These are phyloP conservation scores for Quercus engelmannii DNA, from an alignment of 306 rosid genomes.

Conservation along the genomic window DNA sequence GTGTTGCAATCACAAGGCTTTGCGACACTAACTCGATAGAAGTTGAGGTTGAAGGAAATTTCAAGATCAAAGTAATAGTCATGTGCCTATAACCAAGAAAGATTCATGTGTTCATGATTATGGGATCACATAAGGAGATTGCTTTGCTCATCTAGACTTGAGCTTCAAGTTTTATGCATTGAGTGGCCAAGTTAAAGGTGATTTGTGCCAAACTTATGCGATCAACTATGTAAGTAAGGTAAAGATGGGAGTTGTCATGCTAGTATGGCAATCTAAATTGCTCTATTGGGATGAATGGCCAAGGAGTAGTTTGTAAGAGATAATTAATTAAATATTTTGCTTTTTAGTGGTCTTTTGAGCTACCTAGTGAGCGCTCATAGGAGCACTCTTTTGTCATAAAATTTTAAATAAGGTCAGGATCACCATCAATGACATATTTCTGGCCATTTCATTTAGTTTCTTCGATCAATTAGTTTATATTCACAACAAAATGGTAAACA, in stretches of 20 bases:
- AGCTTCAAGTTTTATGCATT: constrained; percentile 29
- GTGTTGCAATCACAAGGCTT: not conserved
- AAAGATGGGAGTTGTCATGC: constrained; percentile 35
- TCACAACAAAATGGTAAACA: too few relatives aligned
- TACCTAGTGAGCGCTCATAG: not conserved
- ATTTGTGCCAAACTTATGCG: constrained; percentile 24
- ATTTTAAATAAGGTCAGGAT: not conserved
- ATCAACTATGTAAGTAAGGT: constrained; percentile 25
- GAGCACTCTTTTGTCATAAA: not conserved
- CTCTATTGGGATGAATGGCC: constrained; percentile 28
- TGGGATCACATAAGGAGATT: constrained; percentile 19
- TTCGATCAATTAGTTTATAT: too few relatives aligned
- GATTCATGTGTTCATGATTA: constrained; percentile 15
- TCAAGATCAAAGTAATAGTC: constrained; percentile 23
- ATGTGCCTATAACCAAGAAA: constrained; percentile 16
- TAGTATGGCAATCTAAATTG: constrained; percentile 7
- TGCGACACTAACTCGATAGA: constrained; percentile 7
- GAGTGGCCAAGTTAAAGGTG: constrained; percentile 23
- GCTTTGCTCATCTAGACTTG: constrained; percentile 36
- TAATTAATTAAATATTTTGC: not conserved
- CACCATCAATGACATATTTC: too few relatives aligned
- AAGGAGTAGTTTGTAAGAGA: constrained; percentile 40
- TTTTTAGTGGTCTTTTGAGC: not conserved
- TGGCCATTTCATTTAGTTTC: too few relatives aligned
- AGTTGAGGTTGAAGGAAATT: constrained; percentile 19